Evolutionary conservation across 768 basidiomycete species (phyloP), one percentile per base, ranked within the genome.

Genomic region (Kwoniella botswanensis): DNA sequence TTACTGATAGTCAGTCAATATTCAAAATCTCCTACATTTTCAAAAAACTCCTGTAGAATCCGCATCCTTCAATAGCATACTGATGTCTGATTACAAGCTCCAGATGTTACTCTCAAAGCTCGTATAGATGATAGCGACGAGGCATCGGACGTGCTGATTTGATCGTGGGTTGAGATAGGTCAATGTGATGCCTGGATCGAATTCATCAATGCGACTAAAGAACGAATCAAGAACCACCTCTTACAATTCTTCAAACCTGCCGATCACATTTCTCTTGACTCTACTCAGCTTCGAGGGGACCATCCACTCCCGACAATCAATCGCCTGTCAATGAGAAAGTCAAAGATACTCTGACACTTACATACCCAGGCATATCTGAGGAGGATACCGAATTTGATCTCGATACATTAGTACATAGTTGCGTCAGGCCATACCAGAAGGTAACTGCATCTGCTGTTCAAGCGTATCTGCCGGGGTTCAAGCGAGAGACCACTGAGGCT

Each of bases 101-200:
- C 52, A 24, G 62, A 55, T 52, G 15, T 70, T 42, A 63, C 62
- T 4, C 41, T 63, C 21, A 46, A 52, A 41, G 52, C 61, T 56
- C 50, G 63, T 9, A 53, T 64, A 26, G 52, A 22, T 2, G 53
- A 63, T 29, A 57, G 24, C 26, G 68, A 70, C 46, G 62, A 63
- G 21, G n/a, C n/a, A n/a, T n/a, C n/a, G n/a, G n/a, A n/a, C n/a
- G n/a, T n/a, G n/a, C n/a, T n/a, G n/a, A n/a, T n/a, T n/a, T n/a
- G n/a, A n/a, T n/a, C n/a, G n/a, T n/a, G n/a, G n/a, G n/a, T n/a
- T n/a, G 13, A 13, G 21, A 42, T 13, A 69, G 63, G 63, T 12
- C 75, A 74, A 91, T 94, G 80, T 68, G 93, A 95, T 76, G 92
- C 94, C 3, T 93, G 92, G 92, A 88, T 94, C 63, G 93, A 94